phyloP scores from a whole-genome alignment of 345 rosid species.

The Hibiscus syriacus region DNA sequence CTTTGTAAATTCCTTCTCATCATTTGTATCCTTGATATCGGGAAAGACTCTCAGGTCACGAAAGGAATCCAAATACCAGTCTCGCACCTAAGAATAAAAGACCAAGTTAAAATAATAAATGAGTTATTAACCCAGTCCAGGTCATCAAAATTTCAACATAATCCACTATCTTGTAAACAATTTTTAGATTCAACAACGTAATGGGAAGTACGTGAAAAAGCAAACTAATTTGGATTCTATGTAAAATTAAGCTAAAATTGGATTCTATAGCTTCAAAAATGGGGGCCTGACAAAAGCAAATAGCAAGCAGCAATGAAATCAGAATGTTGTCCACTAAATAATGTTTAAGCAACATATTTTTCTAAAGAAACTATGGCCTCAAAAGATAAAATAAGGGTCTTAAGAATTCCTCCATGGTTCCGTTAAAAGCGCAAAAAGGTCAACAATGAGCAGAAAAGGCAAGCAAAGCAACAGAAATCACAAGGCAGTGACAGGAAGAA shows the following conservation, averaged over 20 bases:
- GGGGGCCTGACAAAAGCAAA: not conserved
- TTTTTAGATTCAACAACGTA: too few relatives aligned
- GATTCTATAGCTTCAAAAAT: not conserved
- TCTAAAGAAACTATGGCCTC: not conserved
- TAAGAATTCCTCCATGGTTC: not conserved
- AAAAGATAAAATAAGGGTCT: not conserved
- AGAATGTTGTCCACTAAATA: not conserved
- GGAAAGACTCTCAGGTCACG: conserved; percentile 85
- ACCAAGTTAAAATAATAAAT: too few relatives aligned
- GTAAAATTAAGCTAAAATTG: not conserved
- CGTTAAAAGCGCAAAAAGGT: not conserved
- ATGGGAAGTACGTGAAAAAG: not conserved
- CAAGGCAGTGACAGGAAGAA: conserved; percentile 2
- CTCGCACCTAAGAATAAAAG: conserved; percentile 73
- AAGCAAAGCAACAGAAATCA: conserved; percentile 1
- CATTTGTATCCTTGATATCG: conserved; percentile 57
- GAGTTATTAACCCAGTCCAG: not conserved
- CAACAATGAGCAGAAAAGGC: not conserved
- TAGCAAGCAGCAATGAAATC: too few relatives aligned
- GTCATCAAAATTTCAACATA: not conserved
- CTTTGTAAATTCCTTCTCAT: conserved; percentile 76
- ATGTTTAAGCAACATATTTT: not conserved
- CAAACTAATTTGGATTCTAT: not conserved
- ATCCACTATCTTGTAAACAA: not conserved
- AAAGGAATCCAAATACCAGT: conserved; percentile 98